Percentiles rank a stretch among this genome's conserved stretches.
These are phyloP conservation scores for Rubia yunnanensis DNA, from an alignment of 257 asterid species.

Conservation along the genomic window DNA sequence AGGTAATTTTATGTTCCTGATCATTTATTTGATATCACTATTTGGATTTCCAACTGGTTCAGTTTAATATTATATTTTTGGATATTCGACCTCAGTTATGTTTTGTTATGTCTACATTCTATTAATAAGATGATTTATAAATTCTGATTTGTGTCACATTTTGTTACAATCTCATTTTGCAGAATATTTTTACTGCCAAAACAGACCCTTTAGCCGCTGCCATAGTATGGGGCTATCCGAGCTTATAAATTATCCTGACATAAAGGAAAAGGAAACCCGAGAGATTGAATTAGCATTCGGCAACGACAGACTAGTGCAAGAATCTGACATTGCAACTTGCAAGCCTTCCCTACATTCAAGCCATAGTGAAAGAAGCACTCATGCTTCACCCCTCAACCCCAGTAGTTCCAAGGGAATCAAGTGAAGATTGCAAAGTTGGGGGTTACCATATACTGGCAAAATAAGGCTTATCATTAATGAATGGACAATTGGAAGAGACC, in stretches of 20 bases:
- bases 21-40: too few species aligned
- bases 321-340: conserved; percentile 56
- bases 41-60: too few species aligned
- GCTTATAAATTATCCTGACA: conserved; percentile 52
- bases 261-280: conserved; percentile 35
- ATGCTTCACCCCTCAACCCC: conserved; percentile 77
- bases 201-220: conserved; percentile 74
- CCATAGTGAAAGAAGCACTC: conserved; percentile 57
- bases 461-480: conserved; percentile 49
- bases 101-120: too few species aligned
- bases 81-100: too few species aligned
- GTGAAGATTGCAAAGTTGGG: conserved; percentile 37
- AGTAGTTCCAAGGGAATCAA: conserved; percentile 38
- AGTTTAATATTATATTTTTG: too few species aligned
- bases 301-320: conserved; percentile 32
- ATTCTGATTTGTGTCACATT: too few species aligned
- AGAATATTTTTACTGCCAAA: conserved; percentile 73
- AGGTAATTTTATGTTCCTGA: too few species aligned
- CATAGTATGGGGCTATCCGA: conserved; percentile 74
- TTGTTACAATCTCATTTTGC: too few species aligned
- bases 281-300: conserved; percentile 46
- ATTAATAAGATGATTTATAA: too few species aligned
- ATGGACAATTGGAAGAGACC: conserved; percentile 66
- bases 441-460: conserved; percentile 44
- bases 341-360: conserved; percentile 56